Percentiles rank a stretch among this genome's conserved stretches.
phyloP scores from a whole-genome alignment of 73 alveolate species.

The Tetrahymena elliotti region DNA sequence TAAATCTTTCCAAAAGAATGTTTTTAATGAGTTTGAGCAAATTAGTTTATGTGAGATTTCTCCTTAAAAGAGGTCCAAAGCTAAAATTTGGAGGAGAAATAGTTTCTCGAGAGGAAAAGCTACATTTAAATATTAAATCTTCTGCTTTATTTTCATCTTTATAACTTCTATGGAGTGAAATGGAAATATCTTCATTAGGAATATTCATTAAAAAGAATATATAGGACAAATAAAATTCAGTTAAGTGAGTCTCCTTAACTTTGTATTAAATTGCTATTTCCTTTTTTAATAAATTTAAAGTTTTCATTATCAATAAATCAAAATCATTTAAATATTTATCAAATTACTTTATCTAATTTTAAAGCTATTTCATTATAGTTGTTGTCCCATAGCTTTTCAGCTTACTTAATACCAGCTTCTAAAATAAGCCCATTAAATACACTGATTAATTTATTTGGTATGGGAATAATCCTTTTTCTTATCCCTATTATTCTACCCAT shows the following conservation, averaged over 20 bases:
- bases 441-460: neutral
- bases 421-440: neutral
- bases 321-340: neutral
- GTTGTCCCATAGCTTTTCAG: neutral
- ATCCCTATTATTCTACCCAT: conserved; percentile 3
- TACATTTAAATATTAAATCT: neutral
- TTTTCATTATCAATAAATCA: neutral
- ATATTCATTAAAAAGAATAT: neutral
- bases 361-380: neutral
- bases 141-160: neutral
- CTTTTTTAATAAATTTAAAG: neutral
- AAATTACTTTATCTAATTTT: neutral
- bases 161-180: neutral
- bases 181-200: neutral
- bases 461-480: neutral
- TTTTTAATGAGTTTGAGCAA: neutral
- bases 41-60: neutral
- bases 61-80: neutral
- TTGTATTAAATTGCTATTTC: neutral
- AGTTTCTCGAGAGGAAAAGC: neutral
- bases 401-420: neutral
- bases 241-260: neutral
- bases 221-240: neutral
- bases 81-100: neutral
- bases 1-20: neutral